phyloP scores from a whole-genome alignment of 2,329 filamentous ascomycete species.

The Aspergillus clavatus region DNA sequence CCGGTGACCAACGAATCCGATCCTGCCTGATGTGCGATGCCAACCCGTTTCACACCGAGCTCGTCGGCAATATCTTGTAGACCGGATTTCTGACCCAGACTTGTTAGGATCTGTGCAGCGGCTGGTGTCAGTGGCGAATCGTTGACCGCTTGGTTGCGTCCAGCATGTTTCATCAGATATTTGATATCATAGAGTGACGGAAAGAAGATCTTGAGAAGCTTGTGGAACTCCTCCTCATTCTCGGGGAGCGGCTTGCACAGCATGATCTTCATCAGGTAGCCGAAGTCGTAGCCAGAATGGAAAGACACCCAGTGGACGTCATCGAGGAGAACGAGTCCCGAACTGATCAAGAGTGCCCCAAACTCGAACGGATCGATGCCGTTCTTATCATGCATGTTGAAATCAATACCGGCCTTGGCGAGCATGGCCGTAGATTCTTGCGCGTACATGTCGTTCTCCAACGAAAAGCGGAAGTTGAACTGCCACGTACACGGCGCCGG shows the following conservation, averaged over 20 bases:
- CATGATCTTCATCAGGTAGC: conserved; percentile 91
- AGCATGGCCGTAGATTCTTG: conserved; percentile 90
- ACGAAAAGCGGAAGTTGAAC: conserved; percentile 96
- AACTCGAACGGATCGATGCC: conserved; percentile 90
- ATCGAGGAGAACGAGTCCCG: conserved; percentile 80
- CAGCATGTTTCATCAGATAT: conserved; percentile 88
- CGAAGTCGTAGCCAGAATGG: conserved; percentile 97
- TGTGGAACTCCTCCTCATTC: conserved; percentile 84
- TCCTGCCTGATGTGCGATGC: conserved; percentile 84
- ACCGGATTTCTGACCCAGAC: conserved; percentile 84
- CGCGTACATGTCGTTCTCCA: conserved; percentile 96
- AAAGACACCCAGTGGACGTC: conserved; percentile 96
- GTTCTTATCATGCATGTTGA: conserved; percentile 73
- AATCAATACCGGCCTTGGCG: conserved; percentile 88
- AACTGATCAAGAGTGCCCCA: conserved; percentile 82
- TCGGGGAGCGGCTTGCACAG: conserved; percentile 77
- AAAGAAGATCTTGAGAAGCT: conserved; percentile 86
- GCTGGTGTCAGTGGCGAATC: conserved; percentile 59
- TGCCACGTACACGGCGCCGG: conserved; percentile 87
- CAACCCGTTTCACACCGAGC: conserved; percentile 82
- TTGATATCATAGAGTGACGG: conserved; percentile 94
- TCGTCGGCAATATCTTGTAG: conserved; percentile 92
- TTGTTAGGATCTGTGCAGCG: conserved; percentile 70
- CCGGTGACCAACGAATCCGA: conserved; percentile 92
- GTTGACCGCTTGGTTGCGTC: conserved; percentile 62